Evolutionary conservation across 345 rosid species (phyloP).

Genomic region (Eucalyptus urophylla): DNA sequence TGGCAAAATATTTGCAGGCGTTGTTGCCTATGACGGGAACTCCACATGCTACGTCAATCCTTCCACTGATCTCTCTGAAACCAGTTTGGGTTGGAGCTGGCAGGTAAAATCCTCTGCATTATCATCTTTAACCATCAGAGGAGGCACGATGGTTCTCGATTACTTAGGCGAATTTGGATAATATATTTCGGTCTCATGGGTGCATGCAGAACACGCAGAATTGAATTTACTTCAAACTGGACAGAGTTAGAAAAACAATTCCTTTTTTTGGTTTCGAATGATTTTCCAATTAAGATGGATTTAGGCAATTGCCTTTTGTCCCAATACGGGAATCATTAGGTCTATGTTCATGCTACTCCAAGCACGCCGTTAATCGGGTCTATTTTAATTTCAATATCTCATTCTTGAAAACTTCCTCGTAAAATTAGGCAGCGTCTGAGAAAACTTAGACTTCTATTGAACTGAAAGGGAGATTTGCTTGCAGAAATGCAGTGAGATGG

Average conservation of each 20-base stretch:
- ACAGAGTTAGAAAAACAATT: not conserved
- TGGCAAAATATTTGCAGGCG: not conserved
- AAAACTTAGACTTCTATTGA: not conserved
- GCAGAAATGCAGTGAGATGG: constrained; percentile 45
- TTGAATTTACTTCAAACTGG: not conserved
- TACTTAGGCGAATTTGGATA: not conserved
- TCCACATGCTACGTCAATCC: constrained; percentile 5
- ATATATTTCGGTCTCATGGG: not conserved
- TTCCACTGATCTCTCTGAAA: not conserved
- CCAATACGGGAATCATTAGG: not conserved
- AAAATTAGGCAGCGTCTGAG: not conserved
- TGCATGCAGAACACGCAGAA: not conserved
- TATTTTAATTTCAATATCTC: not conserved
- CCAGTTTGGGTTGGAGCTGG: constrained; percentile 17
- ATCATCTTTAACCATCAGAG: constrained; percentile 18
- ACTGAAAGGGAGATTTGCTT: not conserved
- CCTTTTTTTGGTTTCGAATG: not conserved
- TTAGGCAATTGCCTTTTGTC: not conserved
- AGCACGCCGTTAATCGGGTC: not conserved
- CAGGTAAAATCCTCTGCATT: constrained; percentile 12
- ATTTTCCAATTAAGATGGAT: not conserved
- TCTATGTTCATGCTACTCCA: not conserved
- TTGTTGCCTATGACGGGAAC: not conserved
- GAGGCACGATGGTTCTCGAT: not conserved
- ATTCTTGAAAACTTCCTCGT: not conserved